Base-by-base conservation (phyloP, 179 eudicot species). In the Beta macrorhiza region DNA sequence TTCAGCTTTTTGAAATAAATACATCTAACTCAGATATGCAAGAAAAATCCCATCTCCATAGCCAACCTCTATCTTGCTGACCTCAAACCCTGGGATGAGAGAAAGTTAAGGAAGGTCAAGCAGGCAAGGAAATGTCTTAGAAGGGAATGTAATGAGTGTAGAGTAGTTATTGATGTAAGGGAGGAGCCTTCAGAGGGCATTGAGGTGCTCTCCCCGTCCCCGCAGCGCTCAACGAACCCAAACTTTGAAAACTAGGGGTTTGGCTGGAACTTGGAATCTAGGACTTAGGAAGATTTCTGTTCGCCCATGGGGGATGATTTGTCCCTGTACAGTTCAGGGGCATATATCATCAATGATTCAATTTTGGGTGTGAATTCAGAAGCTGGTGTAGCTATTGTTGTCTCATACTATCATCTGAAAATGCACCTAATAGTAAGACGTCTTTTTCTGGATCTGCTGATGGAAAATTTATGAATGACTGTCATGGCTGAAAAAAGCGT, bases 131-230 rank as follows among this genome's bases (percentile, higher is more conserved):
- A 64, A 58, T 22, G 57, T 45, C 58, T 47, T 51, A 5, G 57
- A 71, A 58, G 59, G 69, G 15, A 10, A 45, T 58, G 74, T 61
- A 79, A 59, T 22, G 53, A 72, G 58, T 56, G 52, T 68, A 2
- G 72, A 2, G 42, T 70, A 61, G 62, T 29, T 29, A 11, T 49
- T 32, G 53, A 58, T 70, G 17, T 68, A 12, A 32, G 4, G 7
- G 20, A 45, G 37, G 15, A 22, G 4, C 6, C 29, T 55, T 49
- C 9, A 63, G 69, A n/a, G 20, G 42, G 70, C 67, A 49, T 20
- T 77, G 79, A 37, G 75, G 25, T 67, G 16, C 29, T n/a, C 62
- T n/a, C 29, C 29, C n/a, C 7, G 11, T n/a, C 29, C 29, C n/a
- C 7, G 11, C 12, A 32, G 69, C 17, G 69, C 69, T 67, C 9